Percentiles rank a stretch among this genome's conserved stretches.
These are phyloP conservation scores for Irpex sp. DNA, from an alignment of 1,284 basidiomycete species.

Conservation along the genomic window DNA sequence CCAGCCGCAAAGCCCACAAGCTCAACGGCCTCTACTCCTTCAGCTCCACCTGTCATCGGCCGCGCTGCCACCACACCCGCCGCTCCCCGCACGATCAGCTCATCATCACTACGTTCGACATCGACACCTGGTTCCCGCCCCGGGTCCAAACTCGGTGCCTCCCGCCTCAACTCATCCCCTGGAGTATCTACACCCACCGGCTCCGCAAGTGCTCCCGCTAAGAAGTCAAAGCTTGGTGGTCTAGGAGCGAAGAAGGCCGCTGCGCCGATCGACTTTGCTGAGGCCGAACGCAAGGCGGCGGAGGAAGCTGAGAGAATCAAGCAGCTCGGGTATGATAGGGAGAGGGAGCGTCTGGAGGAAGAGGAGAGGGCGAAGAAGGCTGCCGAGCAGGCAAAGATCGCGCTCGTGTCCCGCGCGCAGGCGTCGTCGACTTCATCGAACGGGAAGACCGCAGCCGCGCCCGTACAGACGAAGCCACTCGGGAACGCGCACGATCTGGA, in stretches of 20 bases:
- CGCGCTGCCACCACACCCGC: constrained; percentile 41
- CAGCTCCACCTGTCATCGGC: constrained; percentile 57
- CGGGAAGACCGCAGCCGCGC: constrained; percentile 25
- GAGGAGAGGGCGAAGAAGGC: constrained; percentile 60
- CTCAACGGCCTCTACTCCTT: constrained; percentile 45
- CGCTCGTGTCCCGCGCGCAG: constrained; percentile 26
- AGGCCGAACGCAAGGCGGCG: constrained; percentile 82
- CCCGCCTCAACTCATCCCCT: constrained; percentile 50
- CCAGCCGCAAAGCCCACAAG: constrained; percentile 50
- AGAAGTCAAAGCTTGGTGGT: constrained; percentile 74
- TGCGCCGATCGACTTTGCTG: constrained; percentile 84
- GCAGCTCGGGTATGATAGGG: constrained; percentile 85
- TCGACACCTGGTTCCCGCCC: constrained; percentile 34
- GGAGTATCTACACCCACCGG: constrained; percentile 29
- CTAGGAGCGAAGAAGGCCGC: constrained; percentile 84
- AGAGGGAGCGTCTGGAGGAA: constrained; percentile 68
- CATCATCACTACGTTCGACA: constrained; percentile 44
- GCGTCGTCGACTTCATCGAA: constrained; percentile 24
- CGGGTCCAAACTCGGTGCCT: constrained; percentile 44
- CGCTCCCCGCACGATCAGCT: constrained; percentile 63
- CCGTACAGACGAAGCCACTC: constrained; percentile 27
- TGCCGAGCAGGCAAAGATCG: constrained; percentile 42
- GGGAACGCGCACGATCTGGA: constrained; percentile 51
- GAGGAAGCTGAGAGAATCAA: constrained; percentile 90
- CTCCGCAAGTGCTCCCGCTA: constrained; percentile 33